Evolutionary conservation across 176 grass and related monocot species (phyloP).

Genomic region (sorghum (Sorghum bicolor)): DNA sequence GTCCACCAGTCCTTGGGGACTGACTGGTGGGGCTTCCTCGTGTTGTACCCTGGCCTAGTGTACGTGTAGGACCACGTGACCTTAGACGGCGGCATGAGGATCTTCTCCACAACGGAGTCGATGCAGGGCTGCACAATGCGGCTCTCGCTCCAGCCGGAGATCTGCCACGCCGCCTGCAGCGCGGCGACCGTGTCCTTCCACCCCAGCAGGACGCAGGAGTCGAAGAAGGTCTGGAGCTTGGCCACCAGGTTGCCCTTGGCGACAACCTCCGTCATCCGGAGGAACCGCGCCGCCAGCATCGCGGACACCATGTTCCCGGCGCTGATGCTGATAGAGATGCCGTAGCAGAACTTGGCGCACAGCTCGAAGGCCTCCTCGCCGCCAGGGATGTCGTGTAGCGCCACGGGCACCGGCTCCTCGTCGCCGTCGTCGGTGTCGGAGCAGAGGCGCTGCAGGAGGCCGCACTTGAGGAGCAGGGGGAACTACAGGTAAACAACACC

Average conservation of each 20-base stretch:
- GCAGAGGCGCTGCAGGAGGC: slow-evolving; percentile 75
- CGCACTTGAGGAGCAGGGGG: slow-evolving; percentile 94
- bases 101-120: slow-evolving; percentile 83
- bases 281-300: slow-evolving; percentile 64
- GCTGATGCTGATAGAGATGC: slow-evolving; percentile 79
- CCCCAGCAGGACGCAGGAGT: slow-evolving; percentile 70
- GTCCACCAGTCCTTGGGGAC: slow-evolving; percentile 98
- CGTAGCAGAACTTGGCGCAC: slow-evolving; percentile 96
- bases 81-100: slow-evolving; percentile 61
- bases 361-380: slow-evolving; percentile 82
- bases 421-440: slow-evolving; percentile 46
- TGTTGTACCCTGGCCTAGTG: slow-evolving; percentile 69
- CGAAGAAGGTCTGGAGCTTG: slow-evolving; percentile 84
- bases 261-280: slow-evolving; percentile 81
- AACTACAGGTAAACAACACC: slow-evolving; percentile 95
- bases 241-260: slow-evolving; percentile 70
- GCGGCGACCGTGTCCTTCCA: slow-evolving; percentile 74
- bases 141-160: slow-evolving; percentile 83
- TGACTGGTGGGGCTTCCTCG: slow-evolving; percentile 41
- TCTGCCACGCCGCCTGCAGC: slow-evolving; percentile 56
- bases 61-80: slow-evolving; percentile 89
- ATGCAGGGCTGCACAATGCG: slow-evolving; percentile 80
- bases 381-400: slow-evolving; percentile 77
- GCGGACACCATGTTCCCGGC: slow-evolving; percentile 66
- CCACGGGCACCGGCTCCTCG: slow-evolving; percentile 49